Percentiles rank a stretch among this genome's conserved stretches.
These are phyloP conservation scores for Tricholomella constricta DNA, from an alignment of 768 basidiomycete species.

Conservation along the genomic window DNA sequence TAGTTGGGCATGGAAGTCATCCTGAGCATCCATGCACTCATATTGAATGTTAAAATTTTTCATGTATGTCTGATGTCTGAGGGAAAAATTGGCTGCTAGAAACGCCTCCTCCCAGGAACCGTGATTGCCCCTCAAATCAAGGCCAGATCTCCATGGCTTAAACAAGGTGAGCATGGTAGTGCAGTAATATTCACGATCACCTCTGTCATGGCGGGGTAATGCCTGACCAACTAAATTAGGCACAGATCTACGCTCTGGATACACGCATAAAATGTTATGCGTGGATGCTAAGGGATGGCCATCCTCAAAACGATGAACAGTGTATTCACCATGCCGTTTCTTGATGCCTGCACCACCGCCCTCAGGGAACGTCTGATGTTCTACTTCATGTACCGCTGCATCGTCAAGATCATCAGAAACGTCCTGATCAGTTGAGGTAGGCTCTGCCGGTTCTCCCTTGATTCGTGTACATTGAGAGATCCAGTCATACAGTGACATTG, in stretches of 20 bases:
- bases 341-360: not conserved
- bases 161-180: slow-evolving; percentile 32
- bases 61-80: slow-evolving; percentile 20
- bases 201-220: slow-evolving; percentile 28
- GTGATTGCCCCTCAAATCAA: slow-evolving; percentile 18
- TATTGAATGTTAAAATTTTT: too few species aligned
- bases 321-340: too few species aligned
- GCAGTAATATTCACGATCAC: slow-evolving; percentile 33
- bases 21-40: too few species aligned
- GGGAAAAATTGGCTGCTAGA: slow-evolving; percentile 16
- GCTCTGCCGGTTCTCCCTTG: not conserved
- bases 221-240: slow-evolving; percentile 2
- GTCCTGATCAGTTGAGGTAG: not conserved
- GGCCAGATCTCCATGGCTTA: slow-evolving; percentile 26
- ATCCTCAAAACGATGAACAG: not conserved
- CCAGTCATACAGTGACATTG: slow-evolving; percentile 31
- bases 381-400: not conserved
- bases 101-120: slow-evolving; percentile 26
- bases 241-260: not conserved
- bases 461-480: slow-evolving; percentile 15
- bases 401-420: not conserved
- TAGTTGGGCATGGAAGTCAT: too few species aligned
- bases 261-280: not conserved
- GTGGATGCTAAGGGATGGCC: not conserved
- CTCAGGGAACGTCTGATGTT: not conserved